phyloP scores from a whole-genome alignment of 2,329 filamentous ascomycete genomes.

The Penicillium sp. region DNA sequence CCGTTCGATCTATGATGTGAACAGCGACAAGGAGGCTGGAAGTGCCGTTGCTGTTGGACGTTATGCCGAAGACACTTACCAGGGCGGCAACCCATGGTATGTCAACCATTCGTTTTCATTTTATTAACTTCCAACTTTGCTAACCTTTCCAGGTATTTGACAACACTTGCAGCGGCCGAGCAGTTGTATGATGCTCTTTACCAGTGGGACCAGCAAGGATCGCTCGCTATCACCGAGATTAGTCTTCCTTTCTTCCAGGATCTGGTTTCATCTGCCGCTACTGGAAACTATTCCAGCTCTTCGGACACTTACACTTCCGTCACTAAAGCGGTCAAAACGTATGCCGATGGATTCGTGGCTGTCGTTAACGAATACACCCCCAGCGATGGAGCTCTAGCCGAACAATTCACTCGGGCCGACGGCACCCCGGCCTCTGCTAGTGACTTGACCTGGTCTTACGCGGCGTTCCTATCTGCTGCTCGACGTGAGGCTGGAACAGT shows the following conservation, averaged over 20 bases:
- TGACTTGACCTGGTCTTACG: background rate
- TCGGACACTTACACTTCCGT: background rate
- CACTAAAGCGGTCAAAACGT: background rate
- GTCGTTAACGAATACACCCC: background rate
- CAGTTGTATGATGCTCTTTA: background rate
- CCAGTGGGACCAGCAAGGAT: background rate
- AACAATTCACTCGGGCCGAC: background rate
- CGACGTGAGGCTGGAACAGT: background rate
- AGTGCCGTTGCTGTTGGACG: background rate
- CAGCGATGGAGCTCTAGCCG: background rate
- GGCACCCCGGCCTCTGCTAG: background rate
- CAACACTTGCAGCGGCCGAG: background rate
- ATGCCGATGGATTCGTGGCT: background rate
- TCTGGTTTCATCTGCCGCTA: background rate
- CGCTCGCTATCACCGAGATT: background rate
- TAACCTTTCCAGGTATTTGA: background rate
- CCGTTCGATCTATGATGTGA: background rate
- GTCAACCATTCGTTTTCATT: background rate
- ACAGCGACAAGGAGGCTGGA: background rate
- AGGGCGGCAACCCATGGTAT: background rate
- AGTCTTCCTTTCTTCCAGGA: constrained; percentile 2
- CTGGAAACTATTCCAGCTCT: background rate
- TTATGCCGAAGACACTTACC: background rate
- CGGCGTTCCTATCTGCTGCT: background rate
- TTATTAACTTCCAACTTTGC: background rate